Evolutionary conservation across 768 basidiomycete species (phyloP).

Genomic region (Tylopilus sp.): DNA sequence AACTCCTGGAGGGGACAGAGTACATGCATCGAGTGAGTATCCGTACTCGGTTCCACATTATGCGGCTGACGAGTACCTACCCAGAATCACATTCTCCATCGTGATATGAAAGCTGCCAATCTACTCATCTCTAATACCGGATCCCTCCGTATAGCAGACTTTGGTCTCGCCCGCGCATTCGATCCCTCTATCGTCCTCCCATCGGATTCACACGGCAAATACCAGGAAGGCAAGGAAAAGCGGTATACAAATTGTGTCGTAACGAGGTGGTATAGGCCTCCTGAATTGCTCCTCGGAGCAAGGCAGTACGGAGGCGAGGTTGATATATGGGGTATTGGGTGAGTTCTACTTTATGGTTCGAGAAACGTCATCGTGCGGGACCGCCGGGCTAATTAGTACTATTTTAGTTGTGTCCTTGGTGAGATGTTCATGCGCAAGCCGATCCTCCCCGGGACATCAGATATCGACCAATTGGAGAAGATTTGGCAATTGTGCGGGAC

Average conservation of each 20-base stretch:
- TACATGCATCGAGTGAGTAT: constrained; percentile 87
- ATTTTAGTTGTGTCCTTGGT: constrained; percentile 81
- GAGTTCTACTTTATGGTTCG: constrained; percentile 25
- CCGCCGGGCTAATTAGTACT: not conserved
- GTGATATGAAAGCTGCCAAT: constrained; percentile 99
- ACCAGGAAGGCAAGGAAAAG: constrained; percentile 49
- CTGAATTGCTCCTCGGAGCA: constrained; percentile 87
- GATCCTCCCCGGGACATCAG: constrained; percentile 82
- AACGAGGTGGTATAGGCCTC: constrained; percentile 92
- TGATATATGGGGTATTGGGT: constrained; percentile 98
- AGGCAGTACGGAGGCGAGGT: constrained; percentile 90
- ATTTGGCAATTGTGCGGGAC: constrained; percentile 91
- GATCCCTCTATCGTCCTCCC: constrained; percentile 48
- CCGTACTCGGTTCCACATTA: not conserved
- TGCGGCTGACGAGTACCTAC: constrained; percentile 7
- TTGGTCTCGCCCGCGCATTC: constrained; percentile 87
- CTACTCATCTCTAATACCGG: constrained; percentile 89
- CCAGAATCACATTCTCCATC: constrained; percentile 94
- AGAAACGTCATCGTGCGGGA: not conserved
- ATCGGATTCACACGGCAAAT: constrained; percentile 26
- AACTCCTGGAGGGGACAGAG: constrained; percentile 92
- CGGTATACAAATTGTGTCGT: constrained; percentile 96
- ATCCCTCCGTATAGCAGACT: constrained; percentile 86
- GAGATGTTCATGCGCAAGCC: constrained; percentile 92
- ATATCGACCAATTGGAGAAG: constrained; percentile 87